Evolutionary conservation across 306 rosid species (phyloP).

Genomic region (Oxytropis ochrocephala): DNA sequence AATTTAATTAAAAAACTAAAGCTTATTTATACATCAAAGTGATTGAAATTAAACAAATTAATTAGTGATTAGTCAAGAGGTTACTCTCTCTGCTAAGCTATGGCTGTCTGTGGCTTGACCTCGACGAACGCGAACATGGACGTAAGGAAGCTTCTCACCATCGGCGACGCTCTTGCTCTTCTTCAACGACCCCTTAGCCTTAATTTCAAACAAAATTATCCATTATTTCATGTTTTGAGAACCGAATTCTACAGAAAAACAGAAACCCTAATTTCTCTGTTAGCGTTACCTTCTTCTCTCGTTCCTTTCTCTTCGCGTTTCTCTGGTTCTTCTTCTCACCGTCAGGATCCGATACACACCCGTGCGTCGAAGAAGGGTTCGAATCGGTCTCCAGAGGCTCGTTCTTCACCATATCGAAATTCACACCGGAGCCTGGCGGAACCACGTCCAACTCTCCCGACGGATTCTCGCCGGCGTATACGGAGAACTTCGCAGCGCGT

Average conservation of each 20-base stretch:
- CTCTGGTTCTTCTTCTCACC: constrained; percentile 50
- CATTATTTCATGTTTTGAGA: neutral
- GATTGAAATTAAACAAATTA: constrained; percentile 4
- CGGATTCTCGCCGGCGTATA: constrained; percentile 49
- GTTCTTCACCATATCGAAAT: constrained; percentile 67
- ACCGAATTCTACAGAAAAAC: constrained; percentile 8
- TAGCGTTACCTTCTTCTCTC: constrained; percentile 71
- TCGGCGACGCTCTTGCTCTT: constrained; percentile 53
- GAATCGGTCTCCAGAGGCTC: constrained; percentile 78
- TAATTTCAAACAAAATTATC: constrained; percentile 19
- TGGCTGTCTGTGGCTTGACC: constrained; percentile 98
- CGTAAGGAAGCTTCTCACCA: constrained; percentile 70
- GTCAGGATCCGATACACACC: constrained; percentile 39
- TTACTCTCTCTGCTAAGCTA: constrained; percentile 94
- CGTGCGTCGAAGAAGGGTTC: constrained; percentile 53
- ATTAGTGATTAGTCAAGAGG: constrained; percentile 27
- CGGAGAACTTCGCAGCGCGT: constrained; percentile 64
- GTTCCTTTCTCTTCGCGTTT: constrained; percentile 74
- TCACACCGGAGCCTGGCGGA: constrained; percentile 31
- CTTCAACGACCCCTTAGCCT: constrained; percentile 63
- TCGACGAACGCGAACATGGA: constrained; percentile 96
- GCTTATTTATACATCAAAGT: neutral
- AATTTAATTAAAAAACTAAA: neutral
- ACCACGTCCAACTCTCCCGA: constrained; percentile 39
- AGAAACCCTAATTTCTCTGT: constrained; percentile 36